Conservation (phyloP, 768 basidiomycete genomes). For the Collybia sp. region DNA sequence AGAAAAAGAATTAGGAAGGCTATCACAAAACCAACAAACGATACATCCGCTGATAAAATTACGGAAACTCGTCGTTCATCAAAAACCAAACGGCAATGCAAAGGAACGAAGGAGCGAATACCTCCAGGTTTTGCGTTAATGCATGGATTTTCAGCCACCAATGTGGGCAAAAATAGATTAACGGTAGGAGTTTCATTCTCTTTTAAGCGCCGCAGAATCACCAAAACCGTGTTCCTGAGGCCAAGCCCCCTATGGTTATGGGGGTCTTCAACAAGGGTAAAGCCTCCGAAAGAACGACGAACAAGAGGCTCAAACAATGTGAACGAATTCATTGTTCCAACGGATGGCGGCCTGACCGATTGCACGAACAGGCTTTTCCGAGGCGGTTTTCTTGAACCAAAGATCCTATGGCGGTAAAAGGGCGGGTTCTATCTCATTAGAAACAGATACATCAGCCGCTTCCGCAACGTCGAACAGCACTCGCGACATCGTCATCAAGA, state of each 20-base stretch:
- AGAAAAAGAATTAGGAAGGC: constrained; percentile 55
- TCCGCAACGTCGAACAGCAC: too few species aligned
- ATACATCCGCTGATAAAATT: too few species aligned
- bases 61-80: too few species aligned
- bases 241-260: constrained; percentile 35
- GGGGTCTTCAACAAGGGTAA: constrained; percentile 68
- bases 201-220: background rate
- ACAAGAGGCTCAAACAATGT: too few species aligned
- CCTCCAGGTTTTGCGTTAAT: constrained; percentile 56
- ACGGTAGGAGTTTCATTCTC: constrained; percentile 37
- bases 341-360: too few species aligned
- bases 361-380: too few species aligned
- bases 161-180: constrained; percentile 56
- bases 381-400: too few species aligned
- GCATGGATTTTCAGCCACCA: constrained; percentile 62
- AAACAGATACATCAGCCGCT: too few species aligned
- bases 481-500: too few species aligned
- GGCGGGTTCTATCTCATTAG: too few species aligned
- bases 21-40: constrained; percentile 34
- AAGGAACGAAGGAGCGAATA: constrained; percentile 26
- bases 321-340: too few species aligned
- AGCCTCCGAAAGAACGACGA: constrained; percentile 42
- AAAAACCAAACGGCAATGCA: constrained; percentile 9
- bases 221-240: constrained; percentile 17
- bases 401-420: too few species aligned